phyloP scores from a whole-genome alignment of 2,329 filamentous ascomycete genomes.

The Colletotrichum cuscutae region DNA sequence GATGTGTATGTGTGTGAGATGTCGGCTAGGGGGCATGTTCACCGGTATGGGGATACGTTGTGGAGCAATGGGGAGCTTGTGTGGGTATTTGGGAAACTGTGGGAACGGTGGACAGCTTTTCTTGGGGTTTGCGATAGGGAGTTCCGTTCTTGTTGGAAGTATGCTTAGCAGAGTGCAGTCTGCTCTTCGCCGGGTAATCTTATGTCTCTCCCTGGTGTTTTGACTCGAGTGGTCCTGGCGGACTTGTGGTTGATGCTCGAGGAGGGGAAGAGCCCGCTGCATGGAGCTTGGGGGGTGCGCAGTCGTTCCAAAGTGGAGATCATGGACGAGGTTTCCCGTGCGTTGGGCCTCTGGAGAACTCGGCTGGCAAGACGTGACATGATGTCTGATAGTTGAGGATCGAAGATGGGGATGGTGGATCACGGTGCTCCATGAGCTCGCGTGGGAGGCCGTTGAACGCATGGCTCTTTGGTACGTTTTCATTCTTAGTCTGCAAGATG shows the following conservation, averaged over 20 bases:
- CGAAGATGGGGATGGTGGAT: background rate
- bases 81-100: background rate
- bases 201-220: background rate
- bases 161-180: background rate
- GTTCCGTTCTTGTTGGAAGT: background rate
- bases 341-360: background rate
- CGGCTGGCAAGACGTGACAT: background rate
- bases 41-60: background rate
- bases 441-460: background rate
- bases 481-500: background rate
- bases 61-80: background rate
- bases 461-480: background rate
- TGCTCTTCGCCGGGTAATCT: background rate
- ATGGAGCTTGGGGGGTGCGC: background rate
- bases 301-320: background rate
- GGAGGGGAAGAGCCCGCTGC: background rate
- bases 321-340: background rate
- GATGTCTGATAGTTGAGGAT: background rate
- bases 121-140: background rate
- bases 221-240: background rate
- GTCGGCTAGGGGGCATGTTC: background rate
- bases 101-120: background rate
- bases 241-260: background rate
- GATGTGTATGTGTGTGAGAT: background rate
- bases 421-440: background rate